Conservation (phyloP, 352 stramenopile genomes). For the Halophytophthora batemanensis region DNA sequence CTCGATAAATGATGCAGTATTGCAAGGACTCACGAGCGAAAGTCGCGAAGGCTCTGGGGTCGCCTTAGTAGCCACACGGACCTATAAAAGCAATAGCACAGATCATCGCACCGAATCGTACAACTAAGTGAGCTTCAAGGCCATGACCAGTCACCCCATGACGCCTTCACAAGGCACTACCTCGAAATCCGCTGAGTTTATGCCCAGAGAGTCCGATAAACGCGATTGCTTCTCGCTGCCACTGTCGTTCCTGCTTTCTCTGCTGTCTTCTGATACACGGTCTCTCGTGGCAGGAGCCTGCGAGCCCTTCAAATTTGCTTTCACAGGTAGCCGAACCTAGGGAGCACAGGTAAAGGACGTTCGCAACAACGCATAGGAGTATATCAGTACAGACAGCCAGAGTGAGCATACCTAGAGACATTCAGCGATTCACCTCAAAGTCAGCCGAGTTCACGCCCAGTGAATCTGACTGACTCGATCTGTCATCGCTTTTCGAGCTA, state of each 20-base stretch:
- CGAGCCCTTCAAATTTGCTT: neutral
- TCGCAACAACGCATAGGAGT: too few relatives aligned
- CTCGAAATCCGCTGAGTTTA: constrained; percentile 80
- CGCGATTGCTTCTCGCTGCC: constrained; percentile 30
- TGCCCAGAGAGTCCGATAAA: constrained; percentile 67
- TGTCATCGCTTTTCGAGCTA: too few relatives aligned
- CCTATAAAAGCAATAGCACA: constrained; percentile 15
- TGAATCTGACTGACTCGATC: too few relatives aligned
- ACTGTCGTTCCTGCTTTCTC: constrained; percentile 6
- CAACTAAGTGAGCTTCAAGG: neutral
- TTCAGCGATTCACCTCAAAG: too few relatives aligned
- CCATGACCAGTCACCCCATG: neutral
- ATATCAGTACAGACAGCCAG: too few relatives aligned
- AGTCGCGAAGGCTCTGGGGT: constrained; percentile 43
- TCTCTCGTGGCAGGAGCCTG: neutral
- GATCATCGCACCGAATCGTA: neutral
- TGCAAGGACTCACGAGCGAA: constrained; percentile 37
- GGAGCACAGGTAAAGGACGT: too few relatives aligned
- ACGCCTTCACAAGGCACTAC: constrained; percentile 21
- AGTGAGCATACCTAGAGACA: too few relatives aligned
- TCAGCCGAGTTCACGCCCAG: too few relatives aligned
- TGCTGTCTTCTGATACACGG: neutral
- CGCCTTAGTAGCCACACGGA: constrained; percentile 42
- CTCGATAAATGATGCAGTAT: too few relatives aligned
- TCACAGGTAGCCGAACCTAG: too few relatives aligned